Evolutionary conservation across 75 land plant genomes (phyloP), one percentile per base, ranked within the genome.

Genomic region (Selaginella moellendorffii): DNA sequence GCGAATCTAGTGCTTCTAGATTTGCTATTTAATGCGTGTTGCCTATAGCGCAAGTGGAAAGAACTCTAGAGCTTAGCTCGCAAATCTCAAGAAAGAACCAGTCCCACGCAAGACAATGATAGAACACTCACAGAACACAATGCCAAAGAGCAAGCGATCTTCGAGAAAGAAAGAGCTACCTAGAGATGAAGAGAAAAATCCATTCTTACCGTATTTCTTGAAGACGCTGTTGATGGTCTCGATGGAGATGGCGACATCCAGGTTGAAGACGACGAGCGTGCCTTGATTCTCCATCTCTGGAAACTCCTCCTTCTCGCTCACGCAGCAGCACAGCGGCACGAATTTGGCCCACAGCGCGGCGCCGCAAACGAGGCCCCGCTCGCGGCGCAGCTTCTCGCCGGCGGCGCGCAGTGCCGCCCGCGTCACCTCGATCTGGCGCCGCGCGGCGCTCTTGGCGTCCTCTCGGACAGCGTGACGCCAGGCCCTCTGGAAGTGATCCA

Each of bases 271-370:
- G 8, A 88, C 91, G 19, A 95, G 69, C 0, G 97, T 82, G 29
- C 99, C 99, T 30, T 95, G 90, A 61, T 89, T 90, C 27, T 61
- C 46, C 17, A 71, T 77, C 8, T 82, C 85, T 1, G 72, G 71
- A 19, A 51, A 26, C 52, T 66, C 69, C 0, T 61, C 27, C 64
- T 65, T 63, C 19, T 30, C 65, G 9, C 28, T 27, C 9, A 62
- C 30, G 24, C 66, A 62, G 14, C 51, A 61, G 26, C 64, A 46
- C 28, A 82, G 84, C n/a, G 71, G n/a, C 1, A 79, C 30, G 63
- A 78, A 95, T 54, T 89, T 85, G 14, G 99, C 99, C 99, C 99
- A 95, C 46, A 90, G 82, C 1, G 84, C 81, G 12, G 74, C 58
- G 0, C 99, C 99, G 17, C 69, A 69, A 0, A 90, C 53, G 28